These are phyloP conservation scores for Mycosphaerella sp. DNA, from an alignment of 2,329 filamentous ascomycete species.

Conservation along the genomic window DNA sequence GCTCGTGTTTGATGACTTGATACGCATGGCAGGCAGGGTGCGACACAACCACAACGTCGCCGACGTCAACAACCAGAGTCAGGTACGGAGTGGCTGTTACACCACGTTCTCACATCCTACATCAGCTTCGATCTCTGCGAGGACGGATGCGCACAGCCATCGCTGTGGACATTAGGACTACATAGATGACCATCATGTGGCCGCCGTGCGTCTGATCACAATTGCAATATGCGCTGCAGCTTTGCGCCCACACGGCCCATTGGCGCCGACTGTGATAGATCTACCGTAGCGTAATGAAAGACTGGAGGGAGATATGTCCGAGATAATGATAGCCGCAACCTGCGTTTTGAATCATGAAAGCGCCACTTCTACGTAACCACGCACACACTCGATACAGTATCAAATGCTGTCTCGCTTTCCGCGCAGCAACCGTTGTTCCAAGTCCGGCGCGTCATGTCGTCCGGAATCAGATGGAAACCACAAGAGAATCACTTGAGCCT, in stretches of 20 bases:
- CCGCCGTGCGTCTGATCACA: not conserved
- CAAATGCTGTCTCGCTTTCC: not conserved
- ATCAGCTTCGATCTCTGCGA: too few relatives aligned
- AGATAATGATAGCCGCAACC: slow-evolving; percentile 3
- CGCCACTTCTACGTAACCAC: not conserved
- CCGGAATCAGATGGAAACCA: not conserved
- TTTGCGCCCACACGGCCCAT: slow-evolving; percentile 3
- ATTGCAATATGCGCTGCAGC: not conserved
- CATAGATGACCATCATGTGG: not conserved
- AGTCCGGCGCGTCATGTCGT: not conserved
- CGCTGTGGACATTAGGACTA: not conserved
- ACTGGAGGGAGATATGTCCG: not conserved
- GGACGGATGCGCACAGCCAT: not conserved
- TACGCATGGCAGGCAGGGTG: not conserved
- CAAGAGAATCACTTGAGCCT: not conserved
- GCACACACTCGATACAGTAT: not conserved
- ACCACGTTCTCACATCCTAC: too few relatives aligned
- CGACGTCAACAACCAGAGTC: too few relatives aligned
- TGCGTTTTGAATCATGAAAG: not conserved
- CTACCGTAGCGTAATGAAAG: slow-evolving; percentile 2
- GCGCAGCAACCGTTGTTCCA: not conserved
- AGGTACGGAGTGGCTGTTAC: too few relatives aligned
- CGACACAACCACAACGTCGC: too few relatives aligned
- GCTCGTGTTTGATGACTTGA: too few relatives aligned
- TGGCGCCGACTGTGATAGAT: slow-evolving; percentile 5